Evolutionary conservation across 2,329 filamentous ascomycete genomes (phyloP).

Genomic region (Xylaria sp.): DNA sequence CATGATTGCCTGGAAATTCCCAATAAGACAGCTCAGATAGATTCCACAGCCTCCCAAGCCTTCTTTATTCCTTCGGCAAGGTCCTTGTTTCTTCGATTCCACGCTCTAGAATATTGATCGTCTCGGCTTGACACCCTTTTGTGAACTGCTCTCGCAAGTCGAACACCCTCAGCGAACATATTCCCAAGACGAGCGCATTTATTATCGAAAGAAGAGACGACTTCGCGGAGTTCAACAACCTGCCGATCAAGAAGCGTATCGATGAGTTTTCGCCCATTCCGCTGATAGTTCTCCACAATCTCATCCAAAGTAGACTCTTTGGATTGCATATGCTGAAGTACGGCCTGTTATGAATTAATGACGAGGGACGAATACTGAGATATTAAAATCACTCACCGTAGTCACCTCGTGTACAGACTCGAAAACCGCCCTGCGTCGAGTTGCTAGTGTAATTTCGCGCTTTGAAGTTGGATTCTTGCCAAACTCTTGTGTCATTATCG

Average conservation of each 20-base stretch:
- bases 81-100: slow-evolving; percentile 10
- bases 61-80: slow-evolving; percentile 21
- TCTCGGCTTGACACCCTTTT: background rate
- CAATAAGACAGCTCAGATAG: slow-evolving; percentile 10
- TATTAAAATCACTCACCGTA: slow-evolving; percentile 14
- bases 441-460: slow-evolving; percentile 21
- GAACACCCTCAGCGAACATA: slow-evolving; percentile 26
- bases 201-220: slow-evolving; percentile 20
- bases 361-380: background rate
- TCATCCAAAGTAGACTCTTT: slow-evolving; percentile 27
- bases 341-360: slow-evolving; percentile 22
- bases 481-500: background rate
- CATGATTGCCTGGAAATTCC: background rate
- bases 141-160: slow-evolving; percentile 4
- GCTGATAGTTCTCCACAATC: slow-evolving; percentile 30
- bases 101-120: slow-evolving; percentile 1
- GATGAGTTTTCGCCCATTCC: slow-evolving; percentile 19
- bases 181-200: slow-evolving; percentile 22
- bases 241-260: slow-evolving; percentile 31
- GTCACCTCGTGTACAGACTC: slow-evolving; percentile 29
- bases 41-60: slow-evolving; percentile 12
- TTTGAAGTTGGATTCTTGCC: slow-evolving; percentile 15
- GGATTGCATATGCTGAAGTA: slow-evolving; percentile 27
- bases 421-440: slow-evolving; percentile 19
- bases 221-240: slow-evolving; percentile 28